These are phyloP conservation scores for Sphagnum contortum DNA, from an alignment of 225 moss, liverwort and hornwort species.

Conservation along the genomic window DNA sequence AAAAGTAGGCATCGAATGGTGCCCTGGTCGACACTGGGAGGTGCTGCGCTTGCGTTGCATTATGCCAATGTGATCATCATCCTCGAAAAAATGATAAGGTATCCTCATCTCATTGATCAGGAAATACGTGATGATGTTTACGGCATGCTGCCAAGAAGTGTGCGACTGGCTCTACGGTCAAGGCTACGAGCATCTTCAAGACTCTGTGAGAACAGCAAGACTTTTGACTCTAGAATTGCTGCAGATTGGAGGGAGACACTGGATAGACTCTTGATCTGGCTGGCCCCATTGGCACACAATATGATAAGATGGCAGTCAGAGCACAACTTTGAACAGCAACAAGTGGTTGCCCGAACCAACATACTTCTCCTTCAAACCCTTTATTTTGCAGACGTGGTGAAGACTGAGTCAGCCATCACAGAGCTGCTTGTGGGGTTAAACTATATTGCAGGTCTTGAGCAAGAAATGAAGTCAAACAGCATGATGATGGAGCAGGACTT, in stretches of 20 bases:
- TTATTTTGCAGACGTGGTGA: slow-evolving; percentile 37
- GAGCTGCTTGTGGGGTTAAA: slow-evolving; percentile 50
- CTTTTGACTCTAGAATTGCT: slow-evolving; percentile 79
- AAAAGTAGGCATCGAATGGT: slow-evolving; percentile 90
- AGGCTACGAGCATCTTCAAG: slow-evolving; percentile 38
- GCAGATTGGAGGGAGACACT: slow-evolving; percentile 85
- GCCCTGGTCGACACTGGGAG: slow-evolving; percentile 78
- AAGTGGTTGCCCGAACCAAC: slow-evolving; percentile 36
- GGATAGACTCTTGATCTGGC: slow-evolving; percentile 84
- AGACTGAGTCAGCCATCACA: slow-evolving; percentile 44
- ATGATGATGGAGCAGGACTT: slow-evolving; percentile 6
- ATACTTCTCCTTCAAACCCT: slow-evolving; percentile 49
- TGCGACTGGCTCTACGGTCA: slow-evolving; percentile 71
- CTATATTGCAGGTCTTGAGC: slow-evolving; percentile 45
- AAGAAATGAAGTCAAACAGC: slow-evolving; percentile 18
- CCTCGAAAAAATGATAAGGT: slow-evolving; percentile 90
- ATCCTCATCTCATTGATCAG: slow-evolving; percentile 82
- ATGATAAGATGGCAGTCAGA: slow-evolving; percentile 60
- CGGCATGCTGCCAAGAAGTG: slow-evolving; percentile 82
- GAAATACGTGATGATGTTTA: slow-evolving; percentile 94
- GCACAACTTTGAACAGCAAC: slow-evolving; percentile 61
- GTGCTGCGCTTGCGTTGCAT: slow-evolving; percentile 84
- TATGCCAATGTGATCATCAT: slow-evolving; percentile 91
- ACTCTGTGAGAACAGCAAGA: slow-evolving; percentile 43
- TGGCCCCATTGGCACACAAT: slow-evolving; percentile 83